Base-by-base conservation (phyloP, 2,329 filamentous ascomycete species). In the Cytospora piceicola region DNA sequence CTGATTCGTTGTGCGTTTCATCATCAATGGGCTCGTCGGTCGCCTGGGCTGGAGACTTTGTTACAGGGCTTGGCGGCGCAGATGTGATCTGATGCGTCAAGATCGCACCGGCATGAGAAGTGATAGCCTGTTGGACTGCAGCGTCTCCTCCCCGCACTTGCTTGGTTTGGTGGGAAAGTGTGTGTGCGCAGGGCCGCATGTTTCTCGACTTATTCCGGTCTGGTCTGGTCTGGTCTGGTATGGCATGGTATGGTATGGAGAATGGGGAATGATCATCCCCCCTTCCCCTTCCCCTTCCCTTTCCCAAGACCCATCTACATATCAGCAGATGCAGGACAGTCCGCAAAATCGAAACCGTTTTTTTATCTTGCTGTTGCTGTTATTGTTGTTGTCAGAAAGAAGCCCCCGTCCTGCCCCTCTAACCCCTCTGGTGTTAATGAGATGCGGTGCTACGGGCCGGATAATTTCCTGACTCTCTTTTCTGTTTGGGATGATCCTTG, bases 21-120 rank as follows among this genome's bases (percentile, higher is more conserved):
- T 55, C 59, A 54, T n/a, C 36, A 49, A 39, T 54, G 27, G 27
- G 46, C 52, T 39, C 60, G 55, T 34, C 52, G 42, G 55, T 34
- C 52, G 42, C 52, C 60, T 49, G 52, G 32, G n/a, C n/a, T n/a
- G n/a, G n/a, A n/a, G 60, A 53, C 36, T 29, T 5, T 51, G 34
- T 56, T 56, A 46, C 53, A 46, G 42, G 42, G 42, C 42, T 46
- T 46, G 42, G 42, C 42, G 42, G 42, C 60, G 52, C 52, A 62
- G 60, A 62, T 62, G 60, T 62, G 60, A 62, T 62, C 60, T 62
- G 60, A 62, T 62, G 46, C 52, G 60, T 56, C 60, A 62, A 62
- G 60, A 62, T 62, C 60, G 60, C 12, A 24, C 60, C 39, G 52
- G 60, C 52, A 49, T 62, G 60, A 62, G 52, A 62, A 56, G 60